Base-by-base conservation (phyloP, 768 basidiomycete species). In the Trametes cingulata region DNA sequence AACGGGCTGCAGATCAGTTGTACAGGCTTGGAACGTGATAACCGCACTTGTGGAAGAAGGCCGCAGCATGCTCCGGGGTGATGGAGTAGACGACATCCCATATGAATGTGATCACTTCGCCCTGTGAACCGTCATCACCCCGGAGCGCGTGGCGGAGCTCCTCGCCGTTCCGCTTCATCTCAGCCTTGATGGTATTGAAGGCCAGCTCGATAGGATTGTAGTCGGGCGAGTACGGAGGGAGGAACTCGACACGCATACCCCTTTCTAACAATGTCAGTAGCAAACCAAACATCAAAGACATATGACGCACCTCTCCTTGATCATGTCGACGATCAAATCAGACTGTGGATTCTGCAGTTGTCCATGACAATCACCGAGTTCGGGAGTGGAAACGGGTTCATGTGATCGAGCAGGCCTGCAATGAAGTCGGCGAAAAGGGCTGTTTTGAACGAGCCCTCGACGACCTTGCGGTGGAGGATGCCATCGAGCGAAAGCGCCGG, bases 281-380 rank as follows among this genome's bases (percentile, higher is more conserved):
- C 9, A 29, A 13, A 47, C 12, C 22, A 47, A 24, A 7, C 24
- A 27, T 15, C 13, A 47, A 33, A 33, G 29, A 33, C 29, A 33
- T 33, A 33, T 33, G 24, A 49, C n/a, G n/a, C 29, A 35, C 47
- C 29, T 27, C 7, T 27, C 9, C n/a, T 49, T 15, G 25, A 49
- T 25, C 36, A 49, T 14, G 17, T 49, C 47, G 10, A 33, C 10
- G 29, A 49, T 49, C 17, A 33, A 24, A 13, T 17, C 13, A 8
- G 41, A 20, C 39, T 61, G 40, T 71, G 47, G 67, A 19, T 71
- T 10, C 27, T 14, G 27, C 65, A 68, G 51, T 71, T 69, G 40
- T 71, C 69, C 67, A 71, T 68, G 14, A 71, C 54, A 50, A 71
- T 52, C 12, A 71, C 69, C 1, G 65, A 70, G 39, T 69, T 68